These are phyloP conservation scores for Kalanchoe fedtschenkoi DNA, from an alignment of 164 flowering plant genomes.

Conservation along the genomic window DNA sequence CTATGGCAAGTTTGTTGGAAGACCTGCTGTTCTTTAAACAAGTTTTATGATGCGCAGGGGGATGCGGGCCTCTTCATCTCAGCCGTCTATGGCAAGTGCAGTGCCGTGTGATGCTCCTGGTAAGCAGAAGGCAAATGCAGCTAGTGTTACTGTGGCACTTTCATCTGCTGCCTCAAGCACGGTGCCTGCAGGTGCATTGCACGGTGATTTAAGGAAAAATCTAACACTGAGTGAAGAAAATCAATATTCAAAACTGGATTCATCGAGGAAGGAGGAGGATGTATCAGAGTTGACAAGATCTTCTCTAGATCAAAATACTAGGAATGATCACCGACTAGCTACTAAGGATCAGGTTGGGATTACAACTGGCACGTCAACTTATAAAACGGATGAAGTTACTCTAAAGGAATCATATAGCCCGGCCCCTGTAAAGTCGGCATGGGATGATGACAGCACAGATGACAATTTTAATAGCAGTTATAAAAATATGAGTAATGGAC, in stretches of 20 bases:
- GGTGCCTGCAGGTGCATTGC: slow-evolving; percentile 19
- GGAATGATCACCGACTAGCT: neutral
- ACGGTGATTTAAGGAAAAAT: slow-evolving; percentile 32
- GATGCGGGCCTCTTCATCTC: slow-evolving; percentile 38
- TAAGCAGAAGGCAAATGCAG: slow-evolving; percentile 34
- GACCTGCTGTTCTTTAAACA: neutral
- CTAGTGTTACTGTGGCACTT: slow-evolving; percentile 18
- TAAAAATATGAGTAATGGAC: slow-evolving; percentile 12
- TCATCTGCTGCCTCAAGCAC: slow-evolving; percentile 29
- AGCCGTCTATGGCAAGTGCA: slow-evolving; percentile 23
- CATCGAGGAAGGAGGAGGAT: slow-evolving; percentile 1
- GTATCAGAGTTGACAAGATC: neutral
- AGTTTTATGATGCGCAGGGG: slow-evolving; percentile 43
- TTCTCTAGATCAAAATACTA: neutral
- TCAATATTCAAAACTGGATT: slow-evolving; percentile 17
- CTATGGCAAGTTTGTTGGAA: too few relatives aligned
- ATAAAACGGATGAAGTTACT: neutral
- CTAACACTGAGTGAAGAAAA: slow-evolving; percentile 19
- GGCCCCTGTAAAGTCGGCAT: slow-evolving; percentile 10
- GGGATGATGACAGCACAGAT: slow-evolving; percentile 19
- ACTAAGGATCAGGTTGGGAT: neutral
- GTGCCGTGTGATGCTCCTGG: slow-evolving; percentile 29
- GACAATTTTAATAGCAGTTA: slow-evolving; percentile 20
- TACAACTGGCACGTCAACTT: neutral
- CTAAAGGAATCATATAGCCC: slow-evolving; percentile 5